A percentile compares a stretch with the other conserved stretches of the same genome.
Evolutionary conservation across 352 stramenopile genomes (phyloP).

Genomic region (Phytopythium delawarense): DNA sequence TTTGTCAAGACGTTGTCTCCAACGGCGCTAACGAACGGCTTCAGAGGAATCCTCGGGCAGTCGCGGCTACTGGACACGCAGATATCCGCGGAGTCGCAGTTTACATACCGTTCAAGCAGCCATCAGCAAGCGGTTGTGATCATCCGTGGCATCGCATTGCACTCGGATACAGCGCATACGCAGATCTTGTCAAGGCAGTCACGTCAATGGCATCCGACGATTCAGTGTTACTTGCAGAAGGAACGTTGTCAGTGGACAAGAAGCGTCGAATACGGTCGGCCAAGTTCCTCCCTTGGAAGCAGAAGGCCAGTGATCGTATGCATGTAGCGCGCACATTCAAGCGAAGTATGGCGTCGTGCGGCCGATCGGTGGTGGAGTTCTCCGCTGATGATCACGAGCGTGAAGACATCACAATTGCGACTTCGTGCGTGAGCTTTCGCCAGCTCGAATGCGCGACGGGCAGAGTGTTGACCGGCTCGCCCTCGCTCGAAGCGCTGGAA

Average conservation of each 20-base stretch:
- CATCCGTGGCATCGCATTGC: neutral
- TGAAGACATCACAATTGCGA: constrained; percentile 21
- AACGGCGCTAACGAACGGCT: neutral
- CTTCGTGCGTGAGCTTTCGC: constrained; percentile 12
- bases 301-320: constrained; percentile 44
- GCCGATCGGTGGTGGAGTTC: constrained; percentile 3
- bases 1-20: neutral
- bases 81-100: neutral
- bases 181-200: neutral
- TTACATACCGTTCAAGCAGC: neutral
- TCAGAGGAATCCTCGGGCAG: neutral
- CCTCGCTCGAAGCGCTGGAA: neutral
- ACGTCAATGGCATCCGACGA: neutral
- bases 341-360: constrained; percentile 9
- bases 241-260: neutral
- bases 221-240: neutral
- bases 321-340: constrained; percentile 32
- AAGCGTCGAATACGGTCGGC: constrained; percentile 21
- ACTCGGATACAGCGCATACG: neutral
- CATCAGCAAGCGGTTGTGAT: neutral
- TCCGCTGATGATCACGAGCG: constrained; percentile 14
- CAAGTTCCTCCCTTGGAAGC: constrained; percentile 58
- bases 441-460: constrained; percentile 29
- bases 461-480: neutral
- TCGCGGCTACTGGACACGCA: neutral